Conservation (phyloP, 73 alveolate species). For the Paramecium biaurelia region DNA sequence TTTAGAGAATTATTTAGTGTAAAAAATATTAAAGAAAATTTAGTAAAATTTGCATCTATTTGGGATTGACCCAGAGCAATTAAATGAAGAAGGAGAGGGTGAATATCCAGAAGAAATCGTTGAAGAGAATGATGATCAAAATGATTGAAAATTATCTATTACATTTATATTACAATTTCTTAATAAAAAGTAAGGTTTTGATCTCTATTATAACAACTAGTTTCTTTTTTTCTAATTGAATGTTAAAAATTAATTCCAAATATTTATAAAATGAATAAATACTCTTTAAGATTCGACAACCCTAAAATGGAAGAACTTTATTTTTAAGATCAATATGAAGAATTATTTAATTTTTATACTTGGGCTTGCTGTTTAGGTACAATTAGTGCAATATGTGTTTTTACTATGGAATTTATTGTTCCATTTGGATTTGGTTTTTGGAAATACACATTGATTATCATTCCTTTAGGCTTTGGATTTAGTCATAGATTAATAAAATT, state of each 20-base stretch:
- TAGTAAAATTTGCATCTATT: slow-evolving; percentile 34
- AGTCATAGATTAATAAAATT: background rate
- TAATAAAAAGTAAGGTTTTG: background rate
- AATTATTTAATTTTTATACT: slow-evolving; percentile 5
- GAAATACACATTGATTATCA: background rate
- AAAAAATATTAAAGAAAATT: background rate
- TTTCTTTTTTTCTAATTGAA: background rate
- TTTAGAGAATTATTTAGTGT: slow-evolving; percentile 52
- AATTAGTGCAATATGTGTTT: slow-evolving; percentile 25
- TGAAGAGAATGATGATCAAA: slow-evolving; percentile 35
- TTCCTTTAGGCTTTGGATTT: background rate
- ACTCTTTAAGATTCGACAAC: background rate
- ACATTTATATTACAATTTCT: background rate
- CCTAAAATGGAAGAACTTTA: background rate
- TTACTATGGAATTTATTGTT: slow-evolving; percentile 13
- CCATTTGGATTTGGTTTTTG: slow-evolving; percentile 38
- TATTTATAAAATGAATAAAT: background rate
- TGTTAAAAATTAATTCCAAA: background rate
- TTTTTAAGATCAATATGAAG: background rate
- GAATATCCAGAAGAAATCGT: background rate
- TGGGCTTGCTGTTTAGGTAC: slow-evolving; percentile 10
- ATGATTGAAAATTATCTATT: background rate
- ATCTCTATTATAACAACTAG: background rate
- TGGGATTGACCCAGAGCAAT: slow-evolving; percentile 13
- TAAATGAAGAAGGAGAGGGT: slow-evolving; percentile 33